Base-by-base conservation (phyloP, 2,329 filamentous ascomycete genomes). In the Colletotrichum sp. region DNA sequence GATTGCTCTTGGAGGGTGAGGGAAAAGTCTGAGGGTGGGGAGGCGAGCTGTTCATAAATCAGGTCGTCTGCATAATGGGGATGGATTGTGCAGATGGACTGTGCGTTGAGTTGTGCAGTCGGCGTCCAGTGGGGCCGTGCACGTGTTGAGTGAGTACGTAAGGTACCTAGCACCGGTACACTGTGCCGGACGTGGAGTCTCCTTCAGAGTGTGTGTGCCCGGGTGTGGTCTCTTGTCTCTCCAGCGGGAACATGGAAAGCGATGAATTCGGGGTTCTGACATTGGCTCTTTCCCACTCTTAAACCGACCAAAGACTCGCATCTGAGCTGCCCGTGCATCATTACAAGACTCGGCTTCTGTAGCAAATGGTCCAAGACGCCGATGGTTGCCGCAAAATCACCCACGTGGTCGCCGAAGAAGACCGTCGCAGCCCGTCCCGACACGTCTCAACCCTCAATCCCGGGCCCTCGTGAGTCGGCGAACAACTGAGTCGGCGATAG, bases 401-500 rank as follows among this genome's bases (percentile, higher is more conserved):
- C 43, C 71, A 73, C 71, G 66, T 73, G 66, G 66, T 70, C 59
- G 18, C 66, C 66, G 43, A 64, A 64, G 34, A 64, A 71, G 43
- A 34, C 71, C 43, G 43, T 59, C 12, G 59, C 43, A 64, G 66
- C 43, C 62, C 62, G 61, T n/a, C 32, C 61, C 21, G 16, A 63
- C 34, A 43, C 38, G 62, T 65, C 62, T 65, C 62, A 52, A 52
- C 38, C 13, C 24, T 32, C 36, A 32, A 63, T 52, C 38, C 38
- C 36, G 36, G 38, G 36, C 36, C 58, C 38, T 8, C 28, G 7
- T 52, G 16, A 52, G 62, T 65, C 62, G 62, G 38, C 62, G 62
- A 32, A 36, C 7, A 10, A 21, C 16, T 18, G 24, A 24, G 18
- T 12, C 62, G 36, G 36, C 62, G 10, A 52, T 65, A 18, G 59